Percentiles rank a stretch among this genome's conserved stretches.
These are phyloP conservation scores for Thielaviopsis punctulata DNA, from an alignment of 2,329 filamentous ascomycete species.

Conservation along the genomic window DNA sequence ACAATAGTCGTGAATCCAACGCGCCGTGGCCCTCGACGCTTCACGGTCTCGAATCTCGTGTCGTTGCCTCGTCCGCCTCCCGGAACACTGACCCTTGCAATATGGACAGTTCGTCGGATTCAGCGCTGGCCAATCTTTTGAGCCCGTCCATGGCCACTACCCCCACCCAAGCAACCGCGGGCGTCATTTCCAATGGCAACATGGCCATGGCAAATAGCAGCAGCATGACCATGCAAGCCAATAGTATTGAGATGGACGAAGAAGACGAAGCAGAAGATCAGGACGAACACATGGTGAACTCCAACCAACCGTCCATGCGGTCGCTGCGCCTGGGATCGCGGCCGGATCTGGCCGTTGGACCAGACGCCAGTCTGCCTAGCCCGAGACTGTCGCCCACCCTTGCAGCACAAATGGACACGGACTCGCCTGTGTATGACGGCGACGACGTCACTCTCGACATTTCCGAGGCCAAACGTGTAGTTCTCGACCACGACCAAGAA, in stretches of 20 bases:
- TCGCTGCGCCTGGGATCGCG: conserved; percentile 24
- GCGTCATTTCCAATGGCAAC: conserved; percentile 48
- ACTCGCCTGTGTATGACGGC: conserved; percentile 25
- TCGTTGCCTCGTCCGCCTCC: not conserved
- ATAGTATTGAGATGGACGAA: too few relatives aligned
- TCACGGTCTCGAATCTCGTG: conserved; percentile 1
- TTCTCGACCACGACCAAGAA: not conserved
- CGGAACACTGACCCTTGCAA: not conserved
- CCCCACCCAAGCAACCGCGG: conserved; percentile 46
- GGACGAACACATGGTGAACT: not conserved
- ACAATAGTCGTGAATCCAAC: not conserved
- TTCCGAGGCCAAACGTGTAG: conserved; percentile 7
- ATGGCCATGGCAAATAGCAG: conserved; percentile 30
- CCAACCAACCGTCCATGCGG: not conserved
- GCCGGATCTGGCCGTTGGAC: conserved; percentile 54
- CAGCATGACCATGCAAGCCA: conserved; percentile 19
- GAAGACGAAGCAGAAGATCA: conserved; percentile 12
- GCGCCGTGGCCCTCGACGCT: conserved; percentile 5
- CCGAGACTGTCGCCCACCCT: conserved; percentile 86
- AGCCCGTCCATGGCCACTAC: conserved; percentile 34
- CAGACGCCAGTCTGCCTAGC: conserved; percentile 86
- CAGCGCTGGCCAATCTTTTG: conserved; percentile 13
- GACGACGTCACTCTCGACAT: conserved; percentile 24
- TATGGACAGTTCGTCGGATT: not conserved
- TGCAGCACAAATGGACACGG: conserved; percentile 38